Base-by-base conservation (phyloP, 352 stramenopile species). In the Pythium guiyangense region DNA sequence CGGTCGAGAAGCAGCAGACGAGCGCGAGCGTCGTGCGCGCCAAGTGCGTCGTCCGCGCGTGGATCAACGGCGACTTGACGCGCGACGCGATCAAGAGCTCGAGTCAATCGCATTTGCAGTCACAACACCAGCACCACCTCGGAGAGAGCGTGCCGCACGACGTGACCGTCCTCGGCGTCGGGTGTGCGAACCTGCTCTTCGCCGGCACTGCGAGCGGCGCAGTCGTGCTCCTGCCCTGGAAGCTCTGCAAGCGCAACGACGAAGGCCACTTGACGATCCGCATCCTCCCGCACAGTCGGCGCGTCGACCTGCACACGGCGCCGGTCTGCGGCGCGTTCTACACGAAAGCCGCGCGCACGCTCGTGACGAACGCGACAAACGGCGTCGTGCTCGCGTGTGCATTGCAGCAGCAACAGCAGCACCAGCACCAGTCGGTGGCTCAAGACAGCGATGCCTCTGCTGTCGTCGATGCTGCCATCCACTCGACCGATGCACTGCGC, bases 181-280 rank as follows among this genome's bases (percentile, higher is more conserved):
- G 77, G 1, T 70, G 71, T 18, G 49, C 55, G 17, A 79, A 77
- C 14, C 14, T 78, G 29, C 52, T 90, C 6, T 79, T 88, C 14
- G 45, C 64, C 14, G 80, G 80, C 0, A 87, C 80, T 14, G 34
- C 57, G 10, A 52, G 26, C 15, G 80, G 80, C 12, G 57, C 68
- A 6, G 54, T 90, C 12, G 59, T 84, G 1, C 53, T 86, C 12
- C 56, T 87, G 37, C 70, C 62, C 27, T 90, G 79, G 79, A 74
- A 69, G 22, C 29, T 74, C 22, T 56, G 49, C 52, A 69, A 64
- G 54, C 59, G 62, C 37, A 58, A 49, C 12, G 35, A 47, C 17
- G 67, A 78, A 8, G 50, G 66, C 1, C 44, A 67, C 4, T 54
- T 57, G 6, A 49, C 54, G 11, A 62, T 85, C n/a, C 42, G 58